Conservation (phyloP, 2,329 filamentous ascomycete genomes). For the Blastomyces parvus region DNA sequence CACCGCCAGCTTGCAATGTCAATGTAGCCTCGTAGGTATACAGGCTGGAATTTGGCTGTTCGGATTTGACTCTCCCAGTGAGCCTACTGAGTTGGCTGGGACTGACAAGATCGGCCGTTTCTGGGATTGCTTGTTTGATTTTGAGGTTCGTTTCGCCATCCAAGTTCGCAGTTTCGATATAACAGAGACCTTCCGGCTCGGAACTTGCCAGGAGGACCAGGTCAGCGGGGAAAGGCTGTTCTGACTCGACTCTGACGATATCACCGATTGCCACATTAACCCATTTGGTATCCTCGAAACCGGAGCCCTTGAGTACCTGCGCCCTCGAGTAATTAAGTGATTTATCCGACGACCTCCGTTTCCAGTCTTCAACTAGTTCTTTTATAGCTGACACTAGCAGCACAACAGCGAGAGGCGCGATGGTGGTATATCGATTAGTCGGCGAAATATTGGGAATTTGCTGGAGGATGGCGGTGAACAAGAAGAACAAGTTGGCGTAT, state of each 20-base stretch:
- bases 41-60: slow-evolving; percentile 95
- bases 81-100: slow-evolving; percentile 75
- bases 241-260: slow-evolving; percentile 84
- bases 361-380: slow-evolving; percentile 86
- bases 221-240: slow-evolving; percentile 90
- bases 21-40: slow-evolving; percentile 97
- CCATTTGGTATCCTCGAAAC: slow-evolving; percentile 83
- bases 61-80: slow-evolving; percentile 77
- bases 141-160: slow-evolving; percentile 98
- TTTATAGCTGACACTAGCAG: slow-evolving; percentile 91
- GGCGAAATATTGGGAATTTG: slow-evolving; percentile 93
- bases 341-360: slow-evolving; percentile 77
- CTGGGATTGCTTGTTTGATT: slow-evolving; percentile 93
- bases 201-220: slow-evolving; percentile 86
- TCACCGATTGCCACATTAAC: slow-evolving; percentile 88
- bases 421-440: slow-evolving; percentile 92
- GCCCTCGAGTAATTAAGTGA: slow-evolving; percentile 82
- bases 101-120: slow-evolving; percentile 81
- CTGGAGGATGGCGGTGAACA: slow-evolving; percentile 89
- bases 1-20: slow-evolving; percentile 80
- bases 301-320: slow-evolving; percentile 69
- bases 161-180: slow-evolving; percentile 96
- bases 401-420: slow-evolving; percentile 84
- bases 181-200: slow-evolving; percentile 93
- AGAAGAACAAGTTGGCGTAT: slow-evolving; percentile 98